Base-by-base conservation (phyloP, 768 basidiomycete species). In the Collybia mongolica region DNA sequence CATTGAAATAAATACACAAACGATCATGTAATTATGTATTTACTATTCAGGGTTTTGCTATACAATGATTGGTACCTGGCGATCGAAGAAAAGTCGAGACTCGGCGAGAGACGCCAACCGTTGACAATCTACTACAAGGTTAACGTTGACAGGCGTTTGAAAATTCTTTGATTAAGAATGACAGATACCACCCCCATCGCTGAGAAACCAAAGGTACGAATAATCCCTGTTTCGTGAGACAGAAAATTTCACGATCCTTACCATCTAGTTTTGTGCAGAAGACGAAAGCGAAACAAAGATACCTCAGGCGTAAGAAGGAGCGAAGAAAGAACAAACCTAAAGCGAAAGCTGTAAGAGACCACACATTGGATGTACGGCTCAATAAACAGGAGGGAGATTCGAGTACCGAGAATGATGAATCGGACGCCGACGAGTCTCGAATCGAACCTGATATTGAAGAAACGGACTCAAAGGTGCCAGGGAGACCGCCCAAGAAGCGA, bases 221-320 rank as follows among this genome's bases (percentile, higher is more conserved):
- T 12, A 37, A 37, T 36, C 19, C 7, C 48, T 7, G 39, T 7
- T 23, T 35, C n/a, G 23, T 22, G 7, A n/a, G 15, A 7, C 29
- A 29, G 47, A 52, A 37, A 38, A 46, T 40, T 57, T 59, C 48
- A 57, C 54, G 46, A 56, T 49, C 37, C 59, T 60, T 51, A 63
- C 58, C 51, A 52, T 50, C 40, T 41, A 59, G 53, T 29, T 32
- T 57, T 52, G 12, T 56, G 38, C 56, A 83, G 39, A 88, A 87
- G 69, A 88, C 89, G 1, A 84, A 78, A 49, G 85, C 88, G 1
- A 88, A 90, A 64, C 67, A 81, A 57, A 73, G 84, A 52, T 90
- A 93, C 63, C 71, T 90, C 38, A 83, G 80, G 61, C 81, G 81
- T 44, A 93, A 93, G 69, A 82, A 81, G 54, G 75, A 80, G 44